Evolutionary conservation across 2,329 filamentous ascomycete genomes (phyloP).

Genomic region (Monilinia aucupariae): DNA sequence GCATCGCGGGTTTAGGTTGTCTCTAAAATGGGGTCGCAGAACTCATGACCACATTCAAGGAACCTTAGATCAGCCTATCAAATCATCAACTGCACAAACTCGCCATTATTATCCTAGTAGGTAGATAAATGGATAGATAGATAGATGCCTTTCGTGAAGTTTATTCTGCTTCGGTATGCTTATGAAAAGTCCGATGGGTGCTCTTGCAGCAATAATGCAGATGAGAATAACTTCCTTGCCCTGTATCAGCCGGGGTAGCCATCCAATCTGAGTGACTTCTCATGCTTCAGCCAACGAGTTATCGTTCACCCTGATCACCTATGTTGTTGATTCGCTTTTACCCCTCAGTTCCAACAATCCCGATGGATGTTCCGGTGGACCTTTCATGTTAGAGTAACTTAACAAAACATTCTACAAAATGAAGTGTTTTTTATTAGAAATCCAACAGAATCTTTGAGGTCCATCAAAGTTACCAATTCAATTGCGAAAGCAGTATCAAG

Average conservation of each 20-base stretch:
- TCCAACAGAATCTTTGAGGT: background rate
- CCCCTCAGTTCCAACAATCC: slow-evolving; percentile 3
- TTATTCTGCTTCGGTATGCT: background rate
- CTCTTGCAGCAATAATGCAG: slow-evolving; percentile 4
- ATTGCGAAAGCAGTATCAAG: background rate
- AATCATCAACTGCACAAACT: slow-evolving; percentile 2
- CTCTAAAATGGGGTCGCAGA: slow-evolving; percentile 15
- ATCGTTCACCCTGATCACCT: background rate
- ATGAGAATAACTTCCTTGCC: slow-evolving; percentile 4
- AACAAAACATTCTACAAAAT: background rate
- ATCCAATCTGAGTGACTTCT: slow-evolving; percentile 15
- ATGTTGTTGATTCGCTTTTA: background rate
- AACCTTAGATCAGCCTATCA: slow-evolving; percentile 11
- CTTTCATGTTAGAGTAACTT: too few species aligned
- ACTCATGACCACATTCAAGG: slow-evolving; percentile 16
- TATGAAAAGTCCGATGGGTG: slow-evolving; percentile 5
- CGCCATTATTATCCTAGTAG: slow-evolving; percentile 13
- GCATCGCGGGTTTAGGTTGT: background rate
- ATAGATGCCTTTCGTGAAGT: too few species aligned
- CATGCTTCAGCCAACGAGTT: slow-evolving; percentile 13
- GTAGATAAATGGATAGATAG: too few species aligned
- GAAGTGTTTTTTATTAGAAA: background rate
- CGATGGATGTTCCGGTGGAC: background rate
- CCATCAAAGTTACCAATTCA: background rate
- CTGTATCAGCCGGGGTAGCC: slow-evolving; percentile 10